phyloP scores from a whole-genome alignment of 208 protist species.

The Leptomonas seymouri region DNA sequence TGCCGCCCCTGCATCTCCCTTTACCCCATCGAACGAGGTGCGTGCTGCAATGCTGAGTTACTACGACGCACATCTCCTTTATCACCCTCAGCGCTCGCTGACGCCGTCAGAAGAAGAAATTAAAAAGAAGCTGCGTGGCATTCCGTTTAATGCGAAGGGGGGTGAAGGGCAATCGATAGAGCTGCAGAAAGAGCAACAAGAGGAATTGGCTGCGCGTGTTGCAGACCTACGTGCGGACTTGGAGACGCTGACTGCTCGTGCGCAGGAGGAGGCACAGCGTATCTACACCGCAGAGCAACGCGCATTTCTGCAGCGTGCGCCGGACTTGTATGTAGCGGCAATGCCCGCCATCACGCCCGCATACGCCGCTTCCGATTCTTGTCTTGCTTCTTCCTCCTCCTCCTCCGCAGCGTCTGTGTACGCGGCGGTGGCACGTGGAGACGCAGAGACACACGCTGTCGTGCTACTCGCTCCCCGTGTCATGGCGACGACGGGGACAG shows the following conservation, averaged over 20 bases:
- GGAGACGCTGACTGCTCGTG: conserved; percentile 24
- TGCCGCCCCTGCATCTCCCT: not conserved
- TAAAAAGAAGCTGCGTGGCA: conserved; percentile 9
- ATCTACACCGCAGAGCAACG: conserved; percentile 64
- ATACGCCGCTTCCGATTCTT: too few relatives aligned
- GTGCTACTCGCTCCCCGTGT: conserved; percentile 68
- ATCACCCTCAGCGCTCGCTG: conserved; percentile 1
- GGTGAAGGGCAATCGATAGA: not conserved
- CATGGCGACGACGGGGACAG: conserved; percentile 40
- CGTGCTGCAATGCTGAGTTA: conserved; percentile 13
- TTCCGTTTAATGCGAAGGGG: too few relatives aligned
- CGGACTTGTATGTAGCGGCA: conserved; percentile 65
- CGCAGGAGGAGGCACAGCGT: conserved; percentile 41
- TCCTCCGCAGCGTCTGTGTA: conserved; percentile 30
- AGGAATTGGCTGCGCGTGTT: not conserved
- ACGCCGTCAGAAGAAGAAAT: conserved; percentile 3
- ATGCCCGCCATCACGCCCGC: not conserved
- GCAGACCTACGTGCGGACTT: conserved; percentile 4
- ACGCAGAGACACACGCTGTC: conserved; percentile 16
- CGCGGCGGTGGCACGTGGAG: conserved; percentile 20
- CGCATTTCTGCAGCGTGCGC: conserved; percentile 79
- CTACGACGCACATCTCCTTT: conserved; percentile 9
- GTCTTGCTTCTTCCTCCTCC: too few relatives aligned
- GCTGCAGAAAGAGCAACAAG: not conserved
- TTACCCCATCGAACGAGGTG: not conserved